Evolutionary conservation across 129 eudicot genomes (phyloP).

Genomic region (Kitagawia praeruptora): DNA sequence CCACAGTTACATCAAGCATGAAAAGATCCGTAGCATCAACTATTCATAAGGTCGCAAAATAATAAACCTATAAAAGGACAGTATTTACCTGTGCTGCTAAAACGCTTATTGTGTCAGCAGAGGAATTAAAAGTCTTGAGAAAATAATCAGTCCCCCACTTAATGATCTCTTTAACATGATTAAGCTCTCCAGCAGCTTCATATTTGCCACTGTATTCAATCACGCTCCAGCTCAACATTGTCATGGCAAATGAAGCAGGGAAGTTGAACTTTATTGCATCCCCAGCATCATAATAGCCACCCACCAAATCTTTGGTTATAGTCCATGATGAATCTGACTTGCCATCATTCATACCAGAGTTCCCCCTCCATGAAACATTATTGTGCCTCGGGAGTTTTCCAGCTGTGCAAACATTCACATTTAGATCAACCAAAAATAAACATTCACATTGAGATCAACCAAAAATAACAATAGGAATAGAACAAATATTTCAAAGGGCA

Average conservation of each 20-base stretch:
- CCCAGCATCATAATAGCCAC: conserved; percentile 93
- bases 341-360: conserved; percentile 76
- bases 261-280: conserved; percentile 91
- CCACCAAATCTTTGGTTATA: conserved; percentile 52
- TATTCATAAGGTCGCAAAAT: not conserved
- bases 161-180: conserved; percentile 73
- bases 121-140: conserved; percentile 68
- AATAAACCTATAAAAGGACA: not conserved
- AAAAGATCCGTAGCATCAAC: not conserved
- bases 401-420: conserved; percentile 34
- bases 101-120: conserved; percentile 64
- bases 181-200: conserved; percentile 92
- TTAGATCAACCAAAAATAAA: not conserved
- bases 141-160: conserved; percentile 98
- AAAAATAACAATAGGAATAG: not conserved
- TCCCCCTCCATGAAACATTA: conserved; percentile 97
- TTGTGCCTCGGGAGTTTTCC: conserved; percentile 86
- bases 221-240: conserved; percentile 99
- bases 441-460: not conserved
- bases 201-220: conserved; percentile 82
- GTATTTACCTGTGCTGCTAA: conserved; percentile 60
- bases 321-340: conserved; percentile 31
- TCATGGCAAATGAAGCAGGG: conserved; percentile 86
- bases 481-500: no score
- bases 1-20: not conserved